Evolutionary conservation across 1,284 basidiomycete genomes (phyloP).

Genomic region (Limonomyces culmigenus): DNA sequence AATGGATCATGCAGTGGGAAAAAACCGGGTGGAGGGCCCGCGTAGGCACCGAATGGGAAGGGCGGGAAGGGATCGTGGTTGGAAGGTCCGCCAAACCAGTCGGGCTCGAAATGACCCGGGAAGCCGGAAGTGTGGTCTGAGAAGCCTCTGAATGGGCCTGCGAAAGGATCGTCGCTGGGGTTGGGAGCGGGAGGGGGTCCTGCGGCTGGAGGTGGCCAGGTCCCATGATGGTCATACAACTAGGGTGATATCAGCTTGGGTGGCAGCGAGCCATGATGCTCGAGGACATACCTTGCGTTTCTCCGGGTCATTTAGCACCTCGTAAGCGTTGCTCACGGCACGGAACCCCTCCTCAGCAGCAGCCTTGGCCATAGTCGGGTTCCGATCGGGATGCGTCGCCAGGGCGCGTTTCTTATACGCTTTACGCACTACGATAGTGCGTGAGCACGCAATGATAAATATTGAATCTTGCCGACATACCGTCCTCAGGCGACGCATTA

Average conservation of each 20-base stretch:
- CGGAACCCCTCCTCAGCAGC: slow-evolving; percentile 28
- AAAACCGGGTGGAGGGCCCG: slow-evolving; percentile 9
- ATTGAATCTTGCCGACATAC: too few relatives aligned
- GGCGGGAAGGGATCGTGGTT: slow-evolving; percentile 52
- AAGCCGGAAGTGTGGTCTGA: slow-evolving; percentile 14
- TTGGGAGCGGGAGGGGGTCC: slow-evolving; percentile 12
- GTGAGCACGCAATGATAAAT: too few relatives aligned
- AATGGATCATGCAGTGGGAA: slow-evolving; percentile 15
- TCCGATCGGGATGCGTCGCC: slow-evolving; percentile 31
- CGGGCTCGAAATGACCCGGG: slow-evolving; percentile 15
- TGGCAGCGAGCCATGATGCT: slow-evolving; percentile 1
- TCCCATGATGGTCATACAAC: slow-evolving; percentile 52
- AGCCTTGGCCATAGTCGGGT: slow-evolving; percentile 20
- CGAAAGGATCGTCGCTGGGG: slow-evolving; percentile 7
- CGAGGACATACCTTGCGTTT: slow-evolving; percentile 19
- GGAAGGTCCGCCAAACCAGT: slow-evolving; percentile 5
- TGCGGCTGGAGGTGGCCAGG: slow-evolving; percentile 46
- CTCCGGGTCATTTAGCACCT: slow-evolving; percentile 24
- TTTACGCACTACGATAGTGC: slow-evolving; percentile 32
- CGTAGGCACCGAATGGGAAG: slow-evolving; percentile 46
- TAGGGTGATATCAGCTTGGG: slow-evolving; percentile 11
- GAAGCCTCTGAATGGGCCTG: slow-evolving; percentile 3
- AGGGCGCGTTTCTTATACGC: slow-evolving; percentile 29
- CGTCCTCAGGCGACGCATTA: too few relatives aligned
- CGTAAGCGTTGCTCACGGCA: slow-evolving; percentile 15